Evolutionary conservation across 345 rosid species (phyloP).

Genomic region (Geranium rotundifolium): DNA sequence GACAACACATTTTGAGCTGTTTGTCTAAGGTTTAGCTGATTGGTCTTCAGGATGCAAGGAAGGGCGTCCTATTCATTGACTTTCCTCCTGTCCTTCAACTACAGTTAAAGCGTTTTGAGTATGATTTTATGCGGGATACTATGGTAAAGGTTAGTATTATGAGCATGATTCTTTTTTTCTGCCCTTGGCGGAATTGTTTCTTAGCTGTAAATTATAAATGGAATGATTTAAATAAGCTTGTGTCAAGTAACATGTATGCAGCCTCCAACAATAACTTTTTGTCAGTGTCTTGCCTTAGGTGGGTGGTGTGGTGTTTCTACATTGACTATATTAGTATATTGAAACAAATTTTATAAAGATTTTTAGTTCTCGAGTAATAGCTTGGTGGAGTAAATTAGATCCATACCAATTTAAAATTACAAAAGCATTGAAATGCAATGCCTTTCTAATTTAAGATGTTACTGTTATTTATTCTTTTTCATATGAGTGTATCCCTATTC

Average conservation of each 20-base stretch:
- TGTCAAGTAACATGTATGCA: neutral
- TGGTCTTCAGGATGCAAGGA: slow-evolving; percentile 72
- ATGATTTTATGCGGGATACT: slow-evolving; percentile 85
- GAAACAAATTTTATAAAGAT: neutral
- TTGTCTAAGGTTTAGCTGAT: neutral
- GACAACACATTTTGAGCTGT: neutral
- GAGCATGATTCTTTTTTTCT: neutral
- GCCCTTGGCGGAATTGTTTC: neutral
- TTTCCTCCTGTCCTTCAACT: slow-evolving; percentile 98
- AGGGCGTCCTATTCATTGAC: slow-evolving; percentile 82
- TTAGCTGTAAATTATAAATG: neutral
- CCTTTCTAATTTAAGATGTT: no score
- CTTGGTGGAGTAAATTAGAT: neutral
- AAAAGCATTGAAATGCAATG: neutral
- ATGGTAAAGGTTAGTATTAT: slow-evolving; percentile 76
- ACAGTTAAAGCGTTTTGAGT: slow-evolving; percentile 88
- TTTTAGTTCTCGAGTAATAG: neutral
- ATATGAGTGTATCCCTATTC: neutral
- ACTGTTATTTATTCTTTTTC: neutral
- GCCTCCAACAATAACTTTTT: neutral
- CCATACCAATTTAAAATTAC: neutral
- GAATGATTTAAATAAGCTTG: neutral
- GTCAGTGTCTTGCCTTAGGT: neutral
- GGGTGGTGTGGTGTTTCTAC: neutral
- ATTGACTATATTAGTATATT: neutral